Evolutionary conservation across 108 stramenopile species (phyloP), one percentile per base, ranked within the genome.

Genomic region (Pseudonitzschia pungens): DNA sequence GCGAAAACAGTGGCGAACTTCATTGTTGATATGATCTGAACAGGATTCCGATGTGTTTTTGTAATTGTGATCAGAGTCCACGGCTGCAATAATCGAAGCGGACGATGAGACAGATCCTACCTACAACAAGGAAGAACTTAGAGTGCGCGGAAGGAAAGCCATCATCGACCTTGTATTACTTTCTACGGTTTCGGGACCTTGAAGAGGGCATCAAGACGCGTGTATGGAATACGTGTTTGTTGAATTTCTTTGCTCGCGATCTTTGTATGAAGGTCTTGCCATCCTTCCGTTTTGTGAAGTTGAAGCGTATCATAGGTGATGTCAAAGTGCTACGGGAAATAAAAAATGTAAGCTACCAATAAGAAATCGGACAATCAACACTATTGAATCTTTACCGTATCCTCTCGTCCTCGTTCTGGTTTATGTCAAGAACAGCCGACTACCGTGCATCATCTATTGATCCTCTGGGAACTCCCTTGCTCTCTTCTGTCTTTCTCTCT

Each of bases 1-100:
- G 77, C 64, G 52, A 81, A 44, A 59, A 81, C 73, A 41, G 77
- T 58, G 50, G 76, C 77, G 54, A 57, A 48, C 76, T 78, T 78
- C 77, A 78, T 78, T 65, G 50, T 65, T 74, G 0, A 70, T 68
- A 26, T 5, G 36, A 6, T 36, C 2, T 36, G 6, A 5, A 42
- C 41, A 42, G 24, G 7, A n/a, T 24, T 68, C 52, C 10, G 48
- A 40, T 41, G n/a, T 31, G 57, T 31, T 58, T 9, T 58, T 58
- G 16, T 0, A 31, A 58, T 28, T 58, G 26, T 18, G 29, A 58
- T 22, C 3, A 27, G 57, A 26, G 57, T 27, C 29, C 6, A 11
- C 14, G n/a, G 27, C n/a, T 15, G 29, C 15, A 58, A 58, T 28
- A 58, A 26, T 58, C 29, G 0, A 58, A 58, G 15, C 14, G 22